Base-by-base conservation (phyloP, 2,329 filamentous ascomycete species). In the Colletotrichum somersetense region DNA sequence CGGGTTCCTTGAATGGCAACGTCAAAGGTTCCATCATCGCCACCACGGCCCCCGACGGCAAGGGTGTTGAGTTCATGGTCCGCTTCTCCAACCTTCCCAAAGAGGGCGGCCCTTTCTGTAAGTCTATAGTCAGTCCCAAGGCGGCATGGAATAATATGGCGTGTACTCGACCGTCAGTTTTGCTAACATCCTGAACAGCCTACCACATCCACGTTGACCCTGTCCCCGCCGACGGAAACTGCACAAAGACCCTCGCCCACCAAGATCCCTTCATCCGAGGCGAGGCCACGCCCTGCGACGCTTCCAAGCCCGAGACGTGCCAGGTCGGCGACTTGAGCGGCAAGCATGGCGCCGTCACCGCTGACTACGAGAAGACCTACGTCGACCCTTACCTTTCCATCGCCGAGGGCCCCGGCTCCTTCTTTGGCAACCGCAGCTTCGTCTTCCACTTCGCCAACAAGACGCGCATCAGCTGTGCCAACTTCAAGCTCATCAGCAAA, bases 251-350 rank as follows among this genome's bases (percentile, higher is more conserved):
- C 1, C 84, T 89, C 5, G 89, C 84, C 2, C 93, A 96, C 77
- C 87, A 94, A 16, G 92, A 95, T 77, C 93, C 93, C 23, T 93
- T 87, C 79, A 79, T 85, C 62, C 91, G 91, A 62, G 89, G 89
- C 74, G 89, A 94, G 77, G 81, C 81, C 1, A 84, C 90, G 5
- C 76, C 86, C 6, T 96, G 93, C 82, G 85, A 94, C 77, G 48
- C 82, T 14, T 76, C 79, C 12, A 78, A 83, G 8, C 91, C 91
- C 10, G 81, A 88, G 73, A 90, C 89, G 12, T 96, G 93, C 83
- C 89, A 96, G 81, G 89, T 93, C 14, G 93, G 93, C 75, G 93
- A 96, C 79, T 85, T 95, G 67, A 88, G 89, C 76, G 93, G 93
- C 78, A 96, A 96, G 83, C 84, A 92, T 77, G 92, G 92, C 73